Conservation (phyloP, 257 asterid species). For the Solanum bukasovii region DNA sequence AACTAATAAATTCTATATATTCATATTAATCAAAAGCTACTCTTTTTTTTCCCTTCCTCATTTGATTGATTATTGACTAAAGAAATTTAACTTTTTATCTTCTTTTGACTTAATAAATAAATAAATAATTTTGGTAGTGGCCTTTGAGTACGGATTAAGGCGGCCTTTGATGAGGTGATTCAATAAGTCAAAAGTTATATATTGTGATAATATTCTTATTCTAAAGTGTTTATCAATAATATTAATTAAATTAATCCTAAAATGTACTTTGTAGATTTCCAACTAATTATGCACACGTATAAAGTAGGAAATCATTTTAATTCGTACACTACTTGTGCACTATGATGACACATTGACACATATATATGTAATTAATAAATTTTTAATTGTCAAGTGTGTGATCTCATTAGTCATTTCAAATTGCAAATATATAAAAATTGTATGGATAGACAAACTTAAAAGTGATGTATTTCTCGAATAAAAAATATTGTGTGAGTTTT, state of each 20-base stretch:
- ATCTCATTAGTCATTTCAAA: not conserved
- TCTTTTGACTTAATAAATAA: not conserved
- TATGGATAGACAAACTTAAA: too few species aligned
- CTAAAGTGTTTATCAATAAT: not conserved
- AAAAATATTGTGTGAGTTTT: not conserved
- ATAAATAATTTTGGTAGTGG: not conserved
- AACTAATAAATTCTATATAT: not conserved
- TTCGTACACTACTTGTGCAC: not conserved
- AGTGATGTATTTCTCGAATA: too few species aligned
- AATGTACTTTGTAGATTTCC: not conserved
- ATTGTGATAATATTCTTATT: not conserved
- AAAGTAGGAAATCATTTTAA: not conserved
- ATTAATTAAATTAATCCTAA: not conserved
- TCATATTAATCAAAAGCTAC: not conserved
- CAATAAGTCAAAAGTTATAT: not conserved
- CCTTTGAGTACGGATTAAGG: not conserved
- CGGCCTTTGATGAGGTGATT: not conserved
- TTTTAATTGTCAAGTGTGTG: not conserved
- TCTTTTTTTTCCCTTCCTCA: not conserved
- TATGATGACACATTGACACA: not conserved
- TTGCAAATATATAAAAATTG: not conserved
- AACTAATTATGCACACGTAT: not conserved
- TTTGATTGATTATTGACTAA: not conserved
- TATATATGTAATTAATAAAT: not conserved
- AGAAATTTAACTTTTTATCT: not conserved